phyloP scores from a whole-genome alignment of 2,329 filamentous ascomycete species.

The Pyrenochaeta sp. region DNA sequence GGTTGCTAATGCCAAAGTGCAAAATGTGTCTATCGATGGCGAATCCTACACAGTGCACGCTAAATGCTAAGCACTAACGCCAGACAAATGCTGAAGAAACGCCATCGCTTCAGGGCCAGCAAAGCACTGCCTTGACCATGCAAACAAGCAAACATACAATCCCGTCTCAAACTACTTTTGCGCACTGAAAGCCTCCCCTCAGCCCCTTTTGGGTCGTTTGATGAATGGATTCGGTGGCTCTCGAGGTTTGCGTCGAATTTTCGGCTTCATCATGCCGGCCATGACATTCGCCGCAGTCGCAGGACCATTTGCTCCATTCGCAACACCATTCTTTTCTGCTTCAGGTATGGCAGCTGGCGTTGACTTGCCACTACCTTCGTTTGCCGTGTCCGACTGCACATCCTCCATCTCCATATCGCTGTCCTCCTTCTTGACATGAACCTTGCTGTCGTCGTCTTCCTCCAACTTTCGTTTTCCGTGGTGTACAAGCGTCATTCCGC shows the following conservation, averaged over 20 bases:
- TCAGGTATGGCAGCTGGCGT: constrained; percentile 32
- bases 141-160: constrained; percentile 6
- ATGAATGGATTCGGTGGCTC: constrained; percentile 37
- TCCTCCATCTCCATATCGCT: constrained; percentile 44
- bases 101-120: constrained; percentile 4
- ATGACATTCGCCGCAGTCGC: constrained; percentile 20
- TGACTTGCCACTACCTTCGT: constrained; percentile 34
- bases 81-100: constrained; percentile 10
- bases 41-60: too few relatives aligned
- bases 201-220: too few relatives aligned
- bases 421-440: constrained; percentile 52
- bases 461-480: constrained; percentile 78
- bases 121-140: constrained; percentile 5
- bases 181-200: too few relatives aligned
- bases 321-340: constrained; percentile 15
- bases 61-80: constrained; percentile 10
- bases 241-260: constrained; percentile 39
- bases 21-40: constrained; percentile 4
- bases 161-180: background rate
- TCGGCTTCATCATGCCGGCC: constrained; percentile 36
- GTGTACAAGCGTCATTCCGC: constrained; percentile 71
- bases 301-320: constrained; percentile 7
- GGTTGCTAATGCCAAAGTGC: constrained; percentile 2
- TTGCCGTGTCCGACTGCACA: constrained; percentile 29
- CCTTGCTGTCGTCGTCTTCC: constrained; percentile 73